Conservation (phyloP, 495 filamentous ascomycete genomes). For the Cercophora scortea region DNA sequence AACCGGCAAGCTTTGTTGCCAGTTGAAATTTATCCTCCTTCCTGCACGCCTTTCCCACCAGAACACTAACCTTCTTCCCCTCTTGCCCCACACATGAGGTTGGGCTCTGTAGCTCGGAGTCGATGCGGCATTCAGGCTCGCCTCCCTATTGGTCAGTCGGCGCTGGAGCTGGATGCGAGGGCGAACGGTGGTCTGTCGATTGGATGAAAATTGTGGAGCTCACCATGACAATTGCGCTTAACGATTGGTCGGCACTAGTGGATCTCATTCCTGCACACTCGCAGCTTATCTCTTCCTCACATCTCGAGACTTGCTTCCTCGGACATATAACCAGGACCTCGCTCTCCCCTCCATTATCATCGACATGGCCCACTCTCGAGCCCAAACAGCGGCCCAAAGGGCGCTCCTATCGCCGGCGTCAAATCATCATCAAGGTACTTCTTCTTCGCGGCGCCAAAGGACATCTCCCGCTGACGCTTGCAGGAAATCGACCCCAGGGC, state of each 20-base stretch:
- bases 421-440: constrained; percentile 16
- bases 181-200: constrained; percentile 4
- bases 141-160: constrained; percentile 5
- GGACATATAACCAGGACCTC: constrained; percentile 9
- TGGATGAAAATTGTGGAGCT: constrained; percentile 4
- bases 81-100: no score
- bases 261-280: constrained; percentile 4
- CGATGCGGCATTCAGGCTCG: constrained; percentile 3
- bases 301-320: constrained; percentile 5
- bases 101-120: no score
- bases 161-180: neutral
- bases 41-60: no score
- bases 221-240: neutral
- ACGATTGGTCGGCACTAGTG: constrained; percentile 3
- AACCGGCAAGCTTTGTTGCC: no score
- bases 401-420: constrained; percentile 9
- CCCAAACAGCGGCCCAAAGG: constrained; percentile 8
- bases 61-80: no score
- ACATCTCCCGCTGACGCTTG: constrained; percentile 12
- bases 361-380: constrained; percentile 12
- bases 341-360: constrained; percentile 5
- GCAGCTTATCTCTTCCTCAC: constrained; percentile 9
- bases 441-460: constrained; percentile 14
- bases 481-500: constrained; percentile 1
- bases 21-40: no score